Base-by-base conservation (phyloP, 148 eudicot genomes). In the Chenopodium berlandieri region DNA sequence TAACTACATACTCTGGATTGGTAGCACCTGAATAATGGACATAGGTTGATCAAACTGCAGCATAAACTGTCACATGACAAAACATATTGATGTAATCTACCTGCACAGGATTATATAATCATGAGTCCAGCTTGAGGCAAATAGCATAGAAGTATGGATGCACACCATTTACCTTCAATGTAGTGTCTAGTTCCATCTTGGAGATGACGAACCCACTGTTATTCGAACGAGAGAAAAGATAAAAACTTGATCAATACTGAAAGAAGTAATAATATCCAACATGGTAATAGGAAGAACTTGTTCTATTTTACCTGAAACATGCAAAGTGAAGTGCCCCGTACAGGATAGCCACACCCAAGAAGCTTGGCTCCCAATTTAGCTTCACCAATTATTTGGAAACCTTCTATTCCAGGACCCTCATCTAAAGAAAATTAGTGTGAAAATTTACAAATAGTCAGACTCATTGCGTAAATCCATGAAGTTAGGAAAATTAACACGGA, bases 151-250 rank as follows among this genome's bases (percentile, higher is more conserved):
- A 46, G 22, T 25, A 23, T 65, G 25, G 48, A 52, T 65, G 69
- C 73, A 34, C 9, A 50, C 34, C 37, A 75, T 82, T 84, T 86
- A 93, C 99, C 99, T 78, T 95, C 97, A 79, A 95, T 95, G 88
- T 91, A 90, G 74, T 95, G 92, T 85, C 94, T 88, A 34, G 97
- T 95, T 50, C 99, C 99, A 84, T 95, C 99, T 78, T 93, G 97
- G 88, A 89, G 91, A 94, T 95, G 97, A 75, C 94, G 97, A 88
- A 95, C 92, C 99, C 99, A 95, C 99, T 95, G 75, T 73, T 19
- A 83, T 50, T 30, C 68, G 83, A 58, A 56, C 81, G 65, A 27
- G 78, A 63, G 47, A 67, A 34, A 67, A 75, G 73, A 47, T 77
- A 52, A 78, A 75, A 60, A 83, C 62, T 34, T 60, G 75, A 75